Evolutionary conservation across 805 yeast genomes (phyloP), one percentile per base, ranked within the genome.

Genomic region (Kodamaea lidongshanica): DNA sequence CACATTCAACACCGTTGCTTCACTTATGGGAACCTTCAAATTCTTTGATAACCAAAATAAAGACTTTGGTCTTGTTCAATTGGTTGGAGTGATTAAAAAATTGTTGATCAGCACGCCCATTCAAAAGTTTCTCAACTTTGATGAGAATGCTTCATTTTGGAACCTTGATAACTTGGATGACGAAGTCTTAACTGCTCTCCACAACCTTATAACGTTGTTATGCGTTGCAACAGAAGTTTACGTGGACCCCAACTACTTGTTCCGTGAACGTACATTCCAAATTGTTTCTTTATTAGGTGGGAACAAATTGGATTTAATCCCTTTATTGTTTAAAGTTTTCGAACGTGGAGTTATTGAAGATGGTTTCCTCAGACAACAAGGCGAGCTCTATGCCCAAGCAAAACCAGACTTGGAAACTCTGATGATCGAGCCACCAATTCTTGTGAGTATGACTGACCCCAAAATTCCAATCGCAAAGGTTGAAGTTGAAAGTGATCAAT

Each of bases 281-380:
- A 41, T 74, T 10, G 53, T 67, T 1, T 52, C 54, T 1, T 44
- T 59, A 4, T 68, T 72, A 43, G 63, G 67, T 3, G 51, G 53
- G 3, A 39, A 43, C 11, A 79, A 79, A 2, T 42, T 64, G 10
- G 37, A 46, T 1, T 19, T 74, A 4, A 40, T 40, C 10, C 16
- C 79, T 7, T 54, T 60, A 18, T 46, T 80, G 25, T 65, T 70
- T 0, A 32, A 47, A 16, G 47, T 80, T n/a, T 63, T 73, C 30
- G 58, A 70, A 34, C 61, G 79, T 35, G 54, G 70, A 11, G 59
- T 74, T 0, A 38, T 70, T 8, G 92, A 81, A 50, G 88, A 80
- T 39, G 67, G 68, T 31, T 43, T 61, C 4, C 43, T 79, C 5
- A 67, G 79, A 19, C 43, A 67, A 0, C 83, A 85, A 0, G 50